Evolutionary conservation across 2,329 filamentous ascomycete species (phyloP), one percentile per base, ranked within the genome.

Genomic region (Penicillium corylophilum): DNA sequence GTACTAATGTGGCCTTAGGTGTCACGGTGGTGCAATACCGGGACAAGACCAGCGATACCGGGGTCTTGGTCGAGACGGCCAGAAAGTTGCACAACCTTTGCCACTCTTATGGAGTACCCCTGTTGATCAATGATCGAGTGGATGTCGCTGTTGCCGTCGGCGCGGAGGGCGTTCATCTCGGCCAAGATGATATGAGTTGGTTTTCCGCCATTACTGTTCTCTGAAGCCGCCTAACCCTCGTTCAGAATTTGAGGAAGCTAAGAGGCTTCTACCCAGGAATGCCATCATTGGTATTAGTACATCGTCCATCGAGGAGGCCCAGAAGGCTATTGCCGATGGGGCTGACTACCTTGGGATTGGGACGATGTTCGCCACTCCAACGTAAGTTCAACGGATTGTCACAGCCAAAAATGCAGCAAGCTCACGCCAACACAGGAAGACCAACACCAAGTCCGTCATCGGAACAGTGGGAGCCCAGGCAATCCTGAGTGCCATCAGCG

Each of bases 281-380:
- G 87, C 89, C 46, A 93, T 96, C 64, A 91, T 97, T 55, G 93
- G 94, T 20, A 88, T 95, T 29, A 95, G 89, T 6, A 89, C 89
- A n/a, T 88, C 85, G 51, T 88, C 83, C 5, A 69, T 84, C 20
- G 81, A 85, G 6, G 89, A 97, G 74, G 89, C 90, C 4, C 71
- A 85, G 43, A 76, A 73, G 48, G 93, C 92, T 1, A 87, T 88
- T 52, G 75, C 81, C 45, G 82, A 81, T 45, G 90, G 90, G n/a
- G 91, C 92, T 24, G 85, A 94, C 70, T 97, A 97, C 71, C 78
- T 97, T 4, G 94, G 93, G 16, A 85, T 97, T 43, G 93, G 94
- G 23, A 94, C 93, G 1, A 84, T 96, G 57, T 96, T 88, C 73
- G 83, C 91, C 15, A 97, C 93, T 0, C 72, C 84, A 44, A 96